Conservation (phyloP, 352 stramenopile species). For the Elongisporangium senticosum region DNA sequence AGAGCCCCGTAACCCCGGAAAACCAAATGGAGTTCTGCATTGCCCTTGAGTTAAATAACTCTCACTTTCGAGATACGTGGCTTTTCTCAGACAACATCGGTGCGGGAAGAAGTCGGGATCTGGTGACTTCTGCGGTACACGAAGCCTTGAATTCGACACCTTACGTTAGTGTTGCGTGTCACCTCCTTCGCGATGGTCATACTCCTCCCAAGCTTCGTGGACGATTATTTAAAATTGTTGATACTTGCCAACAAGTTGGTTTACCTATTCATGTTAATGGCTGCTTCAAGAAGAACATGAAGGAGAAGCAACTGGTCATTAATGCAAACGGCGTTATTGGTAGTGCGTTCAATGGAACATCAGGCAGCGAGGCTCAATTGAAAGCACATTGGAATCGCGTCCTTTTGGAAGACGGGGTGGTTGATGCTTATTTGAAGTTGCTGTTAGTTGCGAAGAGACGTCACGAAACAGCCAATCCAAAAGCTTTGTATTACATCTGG, state of each 20-base stretch:
- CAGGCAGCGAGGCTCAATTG: conserved; percentile 46
- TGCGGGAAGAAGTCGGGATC: conserved; percentile 54
- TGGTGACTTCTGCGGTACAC: conserved; percentile 54
- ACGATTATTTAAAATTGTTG: conserved; percentile 55
- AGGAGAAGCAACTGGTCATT: conserved; percentile 35
- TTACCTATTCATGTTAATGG: conserved; percentile 72
- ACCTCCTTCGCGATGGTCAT: conserved; percentile 45
- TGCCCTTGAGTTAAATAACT: conserved; percentile 59
- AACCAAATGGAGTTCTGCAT: conserved; percentile 63
- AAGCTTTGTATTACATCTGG: conserved; percentile 64
- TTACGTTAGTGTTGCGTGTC: conserved; percentile 61
- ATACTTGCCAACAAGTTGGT: conserved; percentile 37
- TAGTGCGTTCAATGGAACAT: conserved; percentile 9
- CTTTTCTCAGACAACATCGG: conserved; percentile 65
- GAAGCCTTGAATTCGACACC: conserved; percentile 55
- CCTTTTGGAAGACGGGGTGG: conserved; percentile 57
- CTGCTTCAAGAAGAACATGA: conserved; percentile 64
- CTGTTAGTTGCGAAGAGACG: conserved; percentile 44
- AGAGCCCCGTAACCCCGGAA: conserved; percentile 44
- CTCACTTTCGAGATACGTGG: conserved; percentile 44
- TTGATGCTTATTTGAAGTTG: conserved; percentile 62
- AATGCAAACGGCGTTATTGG: conserved; percentile 7
- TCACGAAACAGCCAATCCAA: conserved; percentile 29
- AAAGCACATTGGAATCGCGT: conserved; percentile 67
- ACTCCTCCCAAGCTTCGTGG: conserved; percentile 33